Conservation (phyloP, 257 asterid species). For the Verbena officinalis region DNA sequence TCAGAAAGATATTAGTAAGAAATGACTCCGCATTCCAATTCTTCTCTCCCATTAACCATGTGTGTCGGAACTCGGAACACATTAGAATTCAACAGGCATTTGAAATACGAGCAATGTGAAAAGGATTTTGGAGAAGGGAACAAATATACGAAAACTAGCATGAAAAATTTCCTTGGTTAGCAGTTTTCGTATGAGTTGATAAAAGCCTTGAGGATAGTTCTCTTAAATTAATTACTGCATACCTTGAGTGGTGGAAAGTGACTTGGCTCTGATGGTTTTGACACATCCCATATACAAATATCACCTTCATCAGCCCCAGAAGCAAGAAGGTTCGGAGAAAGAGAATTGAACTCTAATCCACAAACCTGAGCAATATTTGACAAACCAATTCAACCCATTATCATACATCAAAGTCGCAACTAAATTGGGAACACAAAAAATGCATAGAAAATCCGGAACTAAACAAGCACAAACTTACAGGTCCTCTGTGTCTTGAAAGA, state of each 20-base stretch:
- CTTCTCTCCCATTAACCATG: not conserved
- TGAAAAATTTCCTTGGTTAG: not conserved
- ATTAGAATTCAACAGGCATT: not conserved
- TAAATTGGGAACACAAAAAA: not conserved
- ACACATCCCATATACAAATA: constrained; percentile 89
- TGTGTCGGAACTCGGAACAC: too few species aligned
- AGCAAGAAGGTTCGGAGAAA: constrained; percentile 80
- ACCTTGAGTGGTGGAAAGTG: constrained; percentile 94
- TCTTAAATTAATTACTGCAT: constrained; percentile 19
- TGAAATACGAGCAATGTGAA: not conserved
- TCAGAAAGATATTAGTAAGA: too few species aligned
- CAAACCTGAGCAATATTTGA: constrained; percentile 56
- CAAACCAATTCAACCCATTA: constrained; percentile 8
- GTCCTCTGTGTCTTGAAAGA: constrained; percentile 66
- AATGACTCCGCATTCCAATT: not conserved
- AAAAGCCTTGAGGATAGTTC: constrained; percentile 13
- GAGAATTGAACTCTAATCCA: constrained; percentile 83
- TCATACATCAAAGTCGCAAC: not conserved
- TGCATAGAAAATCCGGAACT: constrained; percentile 7
- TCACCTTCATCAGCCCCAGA: constrained; percentile 99
- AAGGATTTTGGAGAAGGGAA: not conserved
- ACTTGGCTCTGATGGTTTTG: constrained; percentile 74
- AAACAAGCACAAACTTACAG: constrained; percentile 47
- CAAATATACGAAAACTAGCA: not conserved
- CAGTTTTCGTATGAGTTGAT: not conserved